These are phyloP conservation scores for Fusarium nematophilum DNA, from an alignment of 2,329 filamentous ascomycete species.

Conservation along the genomic window DNA sequence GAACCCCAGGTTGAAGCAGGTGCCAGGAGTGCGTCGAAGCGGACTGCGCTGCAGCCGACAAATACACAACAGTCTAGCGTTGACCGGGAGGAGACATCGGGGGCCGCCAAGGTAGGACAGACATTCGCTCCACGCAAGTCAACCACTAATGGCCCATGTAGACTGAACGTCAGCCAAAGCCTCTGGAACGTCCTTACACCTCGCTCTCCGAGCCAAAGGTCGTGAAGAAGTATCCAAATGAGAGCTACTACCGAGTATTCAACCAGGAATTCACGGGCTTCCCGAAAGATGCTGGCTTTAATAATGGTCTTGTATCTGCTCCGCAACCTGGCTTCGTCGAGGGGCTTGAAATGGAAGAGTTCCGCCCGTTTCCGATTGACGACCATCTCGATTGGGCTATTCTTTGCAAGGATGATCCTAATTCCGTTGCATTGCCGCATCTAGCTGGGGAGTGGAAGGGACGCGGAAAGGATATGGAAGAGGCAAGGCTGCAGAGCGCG, in stretches of 20 bases:
- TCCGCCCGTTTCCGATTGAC: slow-evolving; percentile 14
- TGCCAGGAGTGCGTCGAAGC: too few relatives aligned
- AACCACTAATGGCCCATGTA: too few relatives aligned
- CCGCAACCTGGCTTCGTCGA: slow-evolving; percentile 46
- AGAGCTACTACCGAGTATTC: slow-evolving; percentile 4
- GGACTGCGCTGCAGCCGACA: too few relatives aligned
- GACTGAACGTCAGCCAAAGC: too few relatives aligned
- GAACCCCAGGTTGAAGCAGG: too few relatives aligned
- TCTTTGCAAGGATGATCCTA: slow-evolving; percentile 27
- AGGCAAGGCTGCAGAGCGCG: slow-evolving; percentile 31
- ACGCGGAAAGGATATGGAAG: slow-evolving; percentile 14
- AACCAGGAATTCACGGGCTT: slow-evolving; percentile 32
- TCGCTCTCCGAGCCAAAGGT: too few relatives aligned
- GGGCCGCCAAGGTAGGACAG: too few relatives aligned
- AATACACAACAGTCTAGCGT: too few relatives aligned
- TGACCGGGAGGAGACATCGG: too few relatives aligned
- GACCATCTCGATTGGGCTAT: slow-evolving; percentile 26
- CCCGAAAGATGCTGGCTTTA: slow-evolving; percentile 42
- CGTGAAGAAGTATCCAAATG: slow-evolving; percentile 32
- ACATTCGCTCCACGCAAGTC: too few relatives aligned
- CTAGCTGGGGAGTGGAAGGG: slow-evolving; percentile 43
- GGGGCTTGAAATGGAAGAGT: slow-evolving; percentile 26
- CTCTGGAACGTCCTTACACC: too few relatives aligned
- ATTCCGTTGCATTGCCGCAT: slow-evolving; percentile 44
- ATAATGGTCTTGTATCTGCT: slow-evolving; percentile 41